Conservation (phyloP, 768 basidiomycete species). For the Agrocybe pediades region DNA sequence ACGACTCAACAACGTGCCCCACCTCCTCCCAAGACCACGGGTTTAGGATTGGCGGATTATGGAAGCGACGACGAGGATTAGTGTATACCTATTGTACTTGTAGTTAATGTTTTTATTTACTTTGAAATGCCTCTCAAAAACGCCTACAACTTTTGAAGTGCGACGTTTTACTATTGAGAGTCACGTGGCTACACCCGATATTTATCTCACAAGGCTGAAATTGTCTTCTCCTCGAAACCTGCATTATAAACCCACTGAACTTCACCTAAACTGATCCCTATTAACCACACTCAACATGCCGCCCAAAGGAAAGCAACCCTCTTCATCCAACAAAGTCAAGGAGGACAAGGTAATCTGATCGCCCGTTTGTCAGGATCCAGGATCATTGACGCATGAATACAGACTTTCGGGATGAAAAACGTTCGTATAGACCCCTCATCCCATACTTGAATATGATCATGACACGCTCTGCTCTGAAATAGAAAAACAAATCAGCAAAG, state of each 20-base stretch:
- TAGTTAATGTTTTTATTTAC: background rate
- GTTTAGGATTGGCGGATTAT: constrained; percentile 71
- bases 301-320: constrained; percentile 70
- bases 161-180: no score
- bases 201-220: background rate
- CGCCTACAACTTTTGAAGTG: no score
- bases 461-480: constrained; percentile 8
- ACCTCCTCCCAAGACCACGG: constrained; percentile 36
- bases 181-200: no score
- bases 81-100: background rate
- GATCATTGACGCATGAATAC: constrained; percentile 16
- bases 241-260: background rate
- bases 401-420: constrained; percentile 92
- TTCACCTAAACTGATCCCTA: background rate
- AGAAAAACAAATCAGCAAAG: constrained; percentile 96
- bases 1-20: constrained; percentile 27
- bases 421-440: constrained; percentile 40
- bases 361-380: constrained; percentile 19
- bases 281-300: constrained; percentile 54
- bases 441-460: background rate
- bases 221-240: background rate
- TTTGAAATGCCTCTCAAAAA: background rate
- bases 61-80: constrained; percentile 71
- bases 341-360: constrained; percentile 73
- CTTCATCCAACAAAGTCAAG: constrained; percentile 70